A percentile compares a stretch with the other conserved stretches of the same genome.
Conservation (phyloP, 140 eudicot species). For the Oenanthe javanica region DNA sequence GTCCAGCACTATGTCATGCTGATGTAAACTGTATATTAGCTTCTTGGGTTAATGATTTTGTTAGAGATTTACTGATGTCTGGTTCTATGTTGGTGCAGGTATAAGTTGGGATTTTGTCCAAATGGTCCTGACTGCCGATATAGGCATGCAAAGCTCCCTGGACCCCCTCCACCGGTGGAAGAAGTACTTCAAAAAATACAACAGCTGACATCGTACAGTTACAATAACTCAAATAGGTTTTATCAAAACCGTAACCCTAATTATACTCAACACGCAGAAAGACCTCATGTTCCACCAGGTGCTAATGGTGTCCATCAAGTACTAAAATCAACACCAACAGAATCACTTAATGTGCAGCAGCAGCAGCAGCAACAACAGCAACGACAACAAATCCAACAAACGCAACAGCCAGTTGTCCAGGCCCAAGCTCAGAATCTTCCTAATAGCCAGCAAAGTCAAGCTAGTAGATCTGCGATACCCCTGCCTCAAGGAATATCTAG, state of each 20-base stretch:
- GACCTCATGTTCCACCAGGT: slow-evolving; percentile 50
- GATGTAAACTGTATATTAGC: background rate
- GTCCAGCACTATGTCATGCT: background rate
- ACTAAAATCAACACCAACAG: slow-evolving; percentile 39
- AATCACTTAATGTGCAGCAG: slow-evolving; percentile 45
- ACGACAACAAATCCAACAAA: slow-evolving; percentile 34
- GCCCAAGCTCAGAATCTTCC: slow-evolving; percentile 53
- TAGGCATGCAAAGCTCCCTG: slow-evolving; percentile 93
- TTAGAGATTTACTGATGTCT: slow-evolving; percentile 14
- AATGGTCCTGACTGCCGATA: slow-evolving; percentile 98
- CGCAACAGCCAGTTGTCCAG: slow-evolving; percentile 62
- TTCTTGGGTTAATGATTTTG: background rate
- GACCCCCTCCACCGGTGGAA: slow-evolving; percentile 97
- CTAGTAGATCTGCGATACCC: slow-evolving; percentile 60
- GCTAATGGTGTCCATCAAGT: slow-evolving; percentile 48
- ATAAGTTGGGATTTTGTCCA: slow-evolving; percentile 96
- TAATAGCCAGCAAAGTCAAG: slow-evolving; percentile 58
- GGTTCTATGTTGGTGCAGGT: slow-evolving; percentile 50
- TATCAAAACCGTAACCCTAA: slow-evolving; percentile 66
- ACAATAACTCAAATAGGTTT: slow-evolving; percentile 63
- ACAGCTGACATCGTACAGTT: slow-evolving; percentile 64
- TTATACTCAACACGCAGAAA: slow-evolving; percentile 60
- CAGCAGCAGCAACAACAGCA: slow-evolving; percentile 60
- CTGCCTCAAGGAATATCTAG: slow-evolving; percentile 97
- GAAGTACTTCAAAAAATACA: slow-evolving; percentile 98